Conservation (phyloP, 2,329 filamentous ascomycete genomes). For the Cladosporium sphaerospermum region DNA sequence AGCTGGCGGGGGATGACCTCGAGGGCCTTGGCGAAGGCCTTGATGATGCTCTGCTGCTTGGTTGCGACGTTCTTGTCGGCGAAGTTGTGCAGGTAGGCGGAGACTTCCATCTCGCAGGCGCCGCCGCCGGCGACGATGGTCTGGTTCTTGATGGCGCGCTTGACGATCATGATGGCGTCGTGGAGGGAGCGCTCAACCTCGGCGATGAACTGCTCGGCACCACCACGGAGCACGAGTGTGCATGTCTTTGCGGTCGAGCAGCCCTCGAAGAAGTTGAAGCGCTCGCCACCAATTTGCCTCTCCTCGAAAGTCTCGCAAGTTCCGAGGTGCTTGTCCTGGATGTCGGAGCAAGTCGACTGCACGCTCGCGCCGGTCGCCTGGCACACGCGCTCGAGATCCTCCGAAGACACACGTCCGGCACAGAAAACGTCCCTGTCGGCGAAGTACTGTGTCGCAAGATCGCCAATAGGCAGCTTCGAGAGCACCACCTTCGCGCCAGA, state of each 20-base stretch:
- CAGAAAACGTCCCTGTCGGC: slow-evolving; percentile 98
- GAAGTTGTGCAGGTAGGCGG: slow-evolving; percentile 83
- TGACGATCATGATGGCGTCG: slow-evolving; percentile 99
- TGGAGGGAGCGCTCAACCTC: slow-evolving; percentile 96
- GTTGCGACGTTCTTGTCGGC: slow-evolving; percentile 87
- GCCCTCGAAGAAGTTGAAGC: slow-evolving; percentile 97
- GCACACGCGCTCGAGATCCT: slow-evolving; percentile 93
- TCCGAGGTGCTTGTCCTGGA: slow-evolving; percentile 70
- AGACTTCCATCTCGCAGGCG: slow-evolving; percentile 93
- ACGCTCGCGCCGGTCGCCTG: slow-evolving; percentile 87
- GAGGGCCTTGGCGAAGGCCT: slow-evolving; percentile 93
- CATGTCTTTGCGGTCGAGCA: slow-evolving; percentile 95
- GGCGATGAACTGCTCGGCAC: slow-evolving; percentile 97
- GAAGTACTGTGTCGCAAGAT: slow-evolving; percentile 91
- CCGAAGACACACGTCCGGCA: slow-evolving; percentile 81
- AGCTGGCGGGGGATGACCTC: slow-evolving; percentile 95
- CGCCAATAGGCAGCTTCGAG: slow-evolving; percentile 93
- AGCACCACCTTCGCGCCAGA: slow-evolving; percentile 96
- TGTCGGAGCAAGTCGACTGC: slow-evolving; percentile 96
- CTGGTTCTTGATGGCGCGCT: slow-evolving; percentile 91
- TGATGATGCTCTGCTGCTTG: slow-evolving; percentile 97
- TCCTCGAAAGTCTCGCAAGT: slow-evolving; percentile 89
- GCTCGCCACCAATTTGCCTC: slow-evolving; percentile 92
- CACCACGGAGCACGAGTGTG: slow-evolving; percentile 88
- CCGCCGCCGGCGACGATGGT: slow-evolving; percentile 93